Percentiles rank a stretch among this genome's conserved stretches.
Evolutionary conservation across 2,329 filamentous ascomycete species (phyloP).

Genomic region (Pseudocercospora musae): DNA sequence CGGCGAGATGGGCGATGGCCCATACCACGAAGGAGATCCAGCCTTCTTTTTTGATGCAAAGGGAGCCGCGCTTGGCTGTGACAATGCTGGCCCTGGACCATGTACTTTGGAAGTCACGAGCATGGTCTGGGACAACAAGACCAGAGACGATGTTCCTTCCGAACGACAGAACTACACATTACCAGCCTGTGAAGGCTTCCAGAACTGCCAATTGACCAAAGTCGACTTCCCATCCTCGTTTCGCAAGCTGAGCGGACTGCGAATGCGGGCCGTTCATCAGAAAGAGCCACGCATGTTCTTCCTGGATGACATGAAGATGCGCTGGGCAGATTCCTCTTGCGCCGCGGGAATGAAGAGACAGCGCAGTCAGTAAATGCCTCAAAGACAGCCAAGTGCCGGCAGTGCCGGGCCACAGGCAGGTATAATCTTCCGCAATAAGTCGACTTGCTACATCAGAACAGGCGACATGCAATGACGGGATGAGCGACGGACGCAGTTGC

Average conservation of each 20-base stretch:
- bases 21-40: conserved; percentile 38
- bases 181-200: conserved; percentile 40
- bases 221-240: conserved; percentile 43
- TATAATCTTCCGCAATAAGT: not conserved
- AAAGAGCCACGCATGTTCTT: conserved; percentile 41
- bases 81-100: conserved; percentile 39
- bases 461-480: not conserved
- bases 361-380: conserved; percentile 4
- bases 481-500: not conserved
- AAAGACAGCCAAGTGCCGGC: not conserved
- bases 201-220: conserved; percentile 44
- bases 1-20: conserved; percentile 49
- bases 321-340: conserved; percentile 52
- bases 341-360: conserved; percentile 60
- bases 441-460: not conserved
- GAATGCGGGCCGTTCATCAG: conserved; percentile 46
- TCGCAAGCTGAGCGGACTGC: conserved; percentile 45
- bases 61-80: conserved; percentile 48
- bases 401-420: not conserved
- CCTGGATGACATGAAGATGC: conserved; percentile 48
- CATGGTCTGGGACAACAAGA: conserved; percentile 39
- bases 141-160: conserved; percentile 36
- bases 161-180: conserved; percentile 42
- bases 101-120: conserved; percentile 47
- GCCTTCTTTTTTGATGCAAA: conserved; percentile 53